These are phyloP conservation scores for Phycomyces nitens DNA, from an alignment of 192 early-diverging fungal genomes.

Conservation along the genomic window DNA sequence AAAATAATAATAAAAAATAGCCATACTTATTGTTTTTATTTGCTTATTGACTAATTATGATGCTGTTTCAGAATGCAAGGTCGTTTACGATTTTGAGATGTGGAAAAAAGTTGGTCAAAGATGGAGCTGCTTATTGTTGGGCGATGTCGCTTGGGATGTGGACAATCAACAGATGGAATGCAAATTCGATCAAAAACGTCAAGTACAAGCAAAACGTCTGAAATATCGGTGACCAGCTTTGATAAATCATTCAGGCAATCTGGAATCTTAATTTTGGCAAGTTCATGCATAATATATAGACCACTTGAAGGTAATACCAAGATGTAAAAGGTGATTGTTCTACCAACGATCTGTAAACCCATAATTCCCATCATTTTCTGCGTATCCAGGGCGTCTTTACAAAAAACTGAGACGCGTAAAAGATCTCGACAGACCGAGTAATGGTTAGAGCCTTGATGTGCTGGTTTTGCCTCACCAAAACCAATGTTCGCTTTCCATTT, in stretches of 20 bases:
- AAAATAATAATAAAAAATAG: too few relatives aligned
- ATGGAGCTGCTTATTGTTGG: conserved; percentile 1
- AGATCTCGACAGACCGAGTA: too few relatives aligned
- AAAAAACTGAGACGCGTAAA: too few relatives aligned
- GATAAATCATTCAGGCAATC: conserved; percentile 14
- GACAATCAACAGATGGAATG: background rate
- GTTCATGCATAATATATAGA: conserved; percentile 12
- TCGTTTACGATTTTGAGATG: background rate
- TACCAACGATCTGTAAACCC: conserved; percentile 8
- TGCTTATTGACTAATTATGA: conserved; percentile 2
- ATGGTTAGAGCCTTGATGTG: too few relatives aligned
- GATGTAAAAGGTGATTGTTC: conserved; percentile 11
- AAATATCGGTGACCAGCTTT: conserved; percentile 11
- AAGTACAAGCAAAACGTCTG: conserved; percentile 11
- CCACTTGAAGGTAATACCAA: conserved; percentile 18
- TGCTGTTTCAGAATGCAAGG: conserved; percentile 2
- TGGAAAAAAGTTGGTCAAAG: background rate
- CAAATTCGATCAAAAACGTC: conserved; percentile 6
- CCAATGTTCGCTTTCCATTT: too few relatives aligned
- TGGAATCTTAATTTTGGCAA: conserved; percentile 11
- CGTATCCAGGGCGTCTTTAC: too few relatives aligned
- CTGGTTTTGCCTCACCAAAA: too few relatives aligned
- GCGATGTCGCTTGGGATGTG: background rate
- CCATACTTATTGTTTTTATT: too few relatives aligned
- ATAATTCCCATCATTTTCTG: background rate